A percentile compares a stretch with the other conserved stretches of the same genome.
These are phyloP conservation scores for Kwoniella bestiolae DNA, from an alignment of 768 basidiomycete species.

Conservation along the genomic window DNA sequence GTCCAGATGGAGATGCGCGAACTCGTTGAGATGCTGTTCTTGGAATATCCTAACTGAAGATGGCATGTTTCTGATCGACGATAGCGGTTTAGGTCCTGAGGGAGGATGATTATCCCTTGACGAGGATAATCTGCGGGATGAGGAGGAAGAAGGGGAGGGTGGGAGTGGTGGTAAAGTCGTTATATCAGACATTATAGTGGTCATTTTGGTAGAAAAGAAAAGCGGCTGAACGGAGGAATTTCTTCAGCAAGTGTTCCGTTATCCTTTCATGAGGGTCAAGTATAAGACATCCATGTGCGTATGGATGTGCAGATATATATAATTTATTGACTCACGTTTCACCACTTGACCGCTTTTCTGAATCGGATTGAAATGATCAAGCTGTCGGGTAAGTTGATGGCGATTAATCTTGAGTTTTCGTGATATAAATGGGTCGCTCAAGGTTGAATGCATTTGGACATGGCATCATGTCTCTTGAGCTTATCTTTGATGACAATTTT, in stretches of 20 bases:
- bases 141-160: conserved; percentile 3
- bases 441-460: not conserved
- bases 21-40: conserved; percentile 34
- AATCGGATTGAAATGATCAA: not conserved
- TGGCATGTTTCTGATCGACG: conserved; percentile 10
- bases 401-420: not conserved
- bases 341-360: conserved; percentile 2
- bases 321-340: not conserved
- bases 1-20: conserved; percentile 37
- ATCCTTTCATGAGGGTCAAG: not conserved
- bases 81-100: conserved; percentile 1
- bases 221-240: conserved; percentile 10
- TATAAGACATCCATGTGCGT: not conserved
- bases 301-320: not conserved
- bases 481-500: not conserved
- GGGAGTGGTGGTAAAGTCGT: conserved; percentile 6
- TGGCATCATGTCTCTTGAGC: conserved; percentile 7
- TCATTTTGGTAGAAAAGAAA: conserved; percentile 1
- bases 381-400: not conserved
- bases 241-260: not conserved
- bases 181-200: conserved; percentile 9
- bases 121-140: conserved; percentile 1
- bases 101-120: not conserved
- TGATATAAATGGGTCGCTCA: not conserved
- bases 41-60: conserved; percentile 30